Evolutionary conservation across 176 grass and related monocot genomes (phyloP).

Genomic region (Neostapfia colusana): DNA sequence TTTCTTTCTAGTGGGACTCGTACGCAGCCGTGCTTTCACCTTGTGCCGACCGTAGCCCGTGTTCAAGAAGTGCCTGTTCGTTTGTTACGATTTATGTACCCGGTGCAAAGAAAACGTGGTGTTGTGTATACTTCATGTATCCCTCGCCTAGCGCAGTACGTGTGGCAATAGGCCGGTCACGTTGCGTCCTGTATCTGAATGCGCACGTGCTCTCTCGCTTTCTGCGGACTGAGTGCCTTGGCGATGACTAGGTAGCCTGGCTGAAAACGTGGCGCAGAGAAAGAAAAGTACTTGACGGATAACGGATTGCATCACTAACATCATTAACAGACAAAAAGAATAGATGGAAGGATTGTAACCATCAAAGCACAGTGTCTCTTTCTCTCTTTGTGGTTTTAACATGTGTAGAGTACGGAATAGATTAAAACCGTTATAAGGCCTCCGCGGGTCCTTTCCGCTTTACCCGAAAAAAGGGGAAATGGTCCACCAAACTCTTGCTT

Average conservation of each 20-base stretch:
- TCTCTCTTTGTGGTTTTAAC: too few species aligned
- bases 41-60: neutral
- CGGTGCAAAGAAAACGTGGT: neutral
- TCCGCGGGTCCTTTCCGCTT: too few species aligned
- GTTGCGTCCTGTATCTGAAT: neutral
- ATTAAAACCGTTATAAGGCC: too few species aligned
- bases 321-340: too few species aligned
- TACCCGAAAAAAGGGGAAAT: too few species aligned
- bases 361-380: too few species aligned
- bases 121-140: neutral
- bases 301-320: too few species aligned
- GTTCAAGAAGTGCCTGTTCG: neutral
- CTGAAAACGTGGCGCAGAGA: neutral
- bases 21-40: neutral
- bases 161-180: neutral
- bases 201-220: neutral
- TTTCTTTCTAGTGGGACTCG: neutral
- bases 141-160: neutral
- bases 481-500: too few species aligned
- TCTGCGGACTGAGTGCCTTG: neutral
- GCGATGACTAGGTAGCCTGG: neutral
- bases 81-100: neutral
- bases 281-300: neutral
- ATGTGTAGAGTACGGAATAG: too few species aligned
- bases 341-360: too few species aligned